Conservation (phyloP, 1,139 yeast genomes). For the Lodderomyces theae region DNA sequence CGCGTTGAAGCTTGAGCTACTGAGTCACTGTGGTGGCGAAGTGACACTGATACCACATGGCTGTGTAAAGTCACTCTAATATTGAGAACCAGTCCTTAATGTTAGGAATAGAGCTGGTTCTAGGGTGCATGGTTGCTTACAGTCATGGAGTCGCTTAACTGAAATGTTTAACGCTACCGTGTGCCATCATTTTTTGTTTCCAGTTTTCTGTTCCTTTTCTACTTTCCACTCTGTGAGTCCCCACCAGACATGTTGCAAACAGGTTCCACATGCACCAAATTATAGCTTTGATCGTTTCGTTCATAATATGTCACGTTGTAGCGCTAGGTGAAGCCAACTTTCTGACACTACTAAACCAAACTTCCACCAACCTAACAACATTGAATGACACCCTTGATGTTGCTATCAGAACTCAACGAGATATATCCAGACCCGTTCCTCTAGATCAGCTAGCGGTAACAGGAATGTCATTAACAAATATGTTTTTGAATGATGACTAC, state of each 20-base stretch:
- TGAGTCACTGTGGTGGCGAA: too few species aligned
- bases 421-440: constrained; percentile 53
- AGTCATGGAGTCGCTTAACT: too few species aligned
- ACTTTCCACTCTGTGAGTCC: too few species aligned
- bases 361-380: constrained; percentile 7
- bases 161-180: background rate
- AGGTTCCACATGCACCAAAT: background rate
- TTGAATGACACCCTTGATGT: constrained; percentile 13
- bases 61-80: too few species aligned
- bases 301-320: background rate
- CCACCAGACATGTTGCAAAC: too few species aligned
- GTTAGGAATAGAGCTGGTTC: too few species aligned
- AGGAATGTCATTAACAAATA: constrained; percentile 56
- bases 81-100: too few species aligned
- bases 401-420: constrained; percentile 68
- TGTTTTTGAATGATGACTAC: constrained; percentile 54
- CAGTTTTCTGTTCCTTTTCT: background rate
- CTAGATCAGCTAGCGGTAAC: constrained; percentile 54
- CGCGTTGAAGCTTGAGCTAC: too few species aligned
- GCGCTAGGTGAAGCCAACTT: background rate
- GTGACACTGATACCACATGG: too few species aligned
- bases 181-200: too few species aligned
- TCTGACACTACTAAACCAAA: background rate
- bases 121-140: too few species aligned
- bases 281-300: background rate